Evolutionary conservation across 345 rosid genomes (phyloP).

Genomic region (Citrus cavaleriei): DNA sequence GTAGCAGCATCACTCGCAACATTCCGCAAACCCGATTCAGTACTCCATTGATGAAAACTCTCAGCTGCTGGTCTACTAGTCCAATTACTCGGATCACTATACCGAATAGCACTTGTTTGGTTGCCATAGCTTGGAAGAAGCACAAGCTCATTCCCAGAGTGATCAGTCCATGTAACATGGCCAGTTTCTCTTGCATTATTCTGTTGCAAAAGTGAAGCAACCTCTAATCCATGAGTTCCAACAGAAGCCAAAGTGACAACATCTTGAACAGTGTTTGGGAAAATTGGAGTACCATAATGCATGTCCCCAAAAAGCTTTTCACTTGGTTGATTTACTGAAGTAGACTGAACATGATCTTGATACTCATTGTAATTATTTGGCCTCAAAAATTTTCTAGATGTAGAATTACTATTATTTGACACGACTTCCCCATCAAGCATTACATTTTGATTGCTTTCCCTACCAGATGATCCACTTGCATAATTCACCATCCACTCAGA

Average conservation of each 20-base stretch:
- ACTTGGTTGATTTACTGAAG: not conserved
- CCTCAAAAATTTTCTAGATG: constrained; percentile 22
- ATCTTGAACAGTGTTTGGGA: constrained; percentile 25
- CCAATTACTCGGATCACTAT: constrained; percentile 15
- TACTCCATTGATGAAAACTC: constrained; percentile 24
- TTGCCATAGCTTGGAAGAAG: constrained; percentile 28
- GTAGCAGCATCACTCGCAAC: constrained; percentile 19
- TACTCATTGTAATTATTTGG: constrained; percentile 15
- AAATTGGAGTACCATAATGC: constrained; percentile 19
- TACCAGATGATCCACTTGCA: constrained; percentile 32
- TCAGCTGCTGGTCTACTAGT: constrained; percentile 4
- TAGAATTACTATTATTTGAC: constrained; percentile 31
- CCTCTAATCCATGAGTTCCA: constrained; percentile 13
- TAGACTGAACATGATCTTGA: constrained; percentile 25
- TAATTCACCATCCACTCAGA: constrained; percentile 43
- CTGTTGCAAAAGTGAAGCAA: constrained; percentile 12
- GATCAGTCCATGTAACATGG: constrained; percentile 8
- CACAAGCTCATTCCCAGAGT: constrained; percentile 26
- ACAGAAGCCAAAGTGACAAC: constrained; percentile 27
- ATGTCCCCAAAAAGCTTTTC: constrained; percentile 19
- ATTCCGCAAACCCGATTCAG: constrained; percentile 18
- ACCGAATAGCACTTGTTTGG: constrained; percentile 17
- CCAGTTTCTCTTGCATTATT: constrained; percentile 10
- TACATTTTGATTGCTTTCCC: constrained; percentile 31
- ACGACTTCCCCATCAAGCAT: constrained; percentile 32